Evolutionary conservation across 2,329 filamentous ascomycete species (phyloP).

Genomic region (Colletotrichum neosansevieriae): DNA sequence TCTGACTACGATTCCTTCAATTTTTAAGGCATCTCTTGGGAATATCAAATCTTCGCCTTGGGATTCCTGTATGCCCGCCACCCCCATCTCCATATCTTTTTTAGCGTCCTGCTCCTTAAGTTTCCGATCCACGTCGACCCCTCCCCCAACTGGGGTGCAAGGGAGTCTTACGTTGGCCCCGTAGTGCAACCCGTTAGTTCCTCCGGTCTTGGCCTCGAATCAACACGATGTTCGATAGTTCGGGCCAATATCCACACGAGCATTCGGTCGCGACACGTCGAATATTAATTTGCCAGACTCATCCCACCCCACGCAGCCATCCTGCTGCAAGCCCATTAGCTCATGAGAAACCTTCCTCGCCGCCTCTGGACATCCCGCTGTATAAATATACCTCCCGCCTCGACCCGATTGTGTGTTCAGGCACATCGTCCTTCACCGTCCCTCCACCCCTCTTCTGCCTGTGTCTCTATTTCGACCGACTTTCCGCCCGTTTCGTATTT

Average conservation of each 20-base stretch:
- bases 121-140: constrained; percentile 30
- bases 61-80: constrained; percentile 24
- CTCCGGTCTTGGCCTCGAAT: constrained; percentile 38
- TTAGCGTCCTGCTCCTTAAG: constrained; percentile 34
- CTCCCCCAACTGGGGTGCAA: constrained; percentile 29
- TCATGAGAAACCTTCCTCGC: constrained; percentile 47
- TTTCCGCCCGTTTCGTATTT: constrained; percentile 24
- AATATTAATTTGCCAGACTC: constrained; percentile 44
- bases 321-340: constrained; percentile 48
- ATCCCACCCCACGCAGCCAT: constrained; percentile 48
- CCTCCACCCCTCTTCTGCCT: constrained; percentile 40
- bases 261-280: constrained; percentile 45
- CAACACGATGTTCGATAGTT: constrained; percentile 46
- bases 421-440: constrained; percentile 24
- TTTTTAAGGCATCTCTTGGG: neutral
- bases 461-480: constrained; percentile 10
- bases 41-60: constrained; percentile 10
- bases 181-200: constrained; percentile 29
- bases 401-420: constrained; percentile 3
- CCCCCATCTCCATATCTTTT: constrained; percentile 27
- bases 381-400: constrained; percentile 48
- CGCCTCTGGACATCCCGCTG: constrained; percentile 41
- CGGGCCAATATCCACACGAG: constrained; percentile 55
- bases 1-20: constrained; percentile 5
- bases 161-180: constrained; percentile 22